Evolutionary conservation across 2,329 filamentous ascomycete genomes (phyloP), one percentile per base, ranked within the genome.

Genomic region (Cladosporium sp.): DNA sequence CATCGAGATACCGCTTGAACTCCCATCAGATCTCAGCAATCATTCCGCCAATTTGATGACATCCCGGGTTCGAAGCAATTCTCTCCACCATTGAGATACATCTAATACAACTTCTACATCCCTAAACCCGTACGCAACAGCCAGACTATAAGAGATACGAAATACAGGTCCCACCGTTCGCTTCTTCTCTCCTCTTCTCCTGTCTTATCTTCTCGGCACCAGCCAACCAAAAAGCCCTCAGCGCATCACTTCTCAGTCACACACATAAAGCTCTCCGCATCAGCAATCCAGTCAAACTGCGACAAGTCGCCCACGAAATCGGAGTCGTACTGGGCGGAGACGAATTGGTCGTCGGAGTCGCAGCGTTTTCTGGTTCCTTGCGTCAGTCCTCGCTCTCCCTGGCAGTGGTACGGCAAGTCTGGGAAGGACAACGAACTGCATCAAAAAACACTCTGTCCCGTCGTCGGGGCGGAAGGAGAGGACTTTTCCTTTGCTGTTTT

Each of bases 341-440:
- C 23, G 63, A 58, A 65, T 10, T 53, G 48, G 43, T 59, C 48
- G 46, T 58, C 34, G 46, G 28, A 34, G 30, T 65, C 16, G 56
- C 63, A 65, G 28, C 56, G 63, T 14, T 43, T 28, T 16, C 63
- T 59, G n/a, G 16, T 16, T 10, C 25, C 18, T 30, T n/a, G 11
- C 28, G 21, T 49, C 58, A 49, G 21, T n/a, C 14, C 28, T 28
- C 28, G 7, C 7, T 7, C 7, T 7, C 28, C 7, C 28, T 28
- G 28, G 25, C 30, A 13, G 25, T 14, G 49, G 7, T n/a, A n/a
- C n/a, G n/a, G n/a, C n/a, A n/a, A n/a, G n/a, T n/a, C n/a, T n/a
- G n/a, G n/a, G n/a, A n/a, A n/a, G n/a, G n/a, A n/a, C 14, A 21
- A 70, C 70, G 57, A 57, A 73, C 72, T 75, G 72, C 69, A 73